Evolutionary conservation across 257 asterid species (phyloP).

Genomic region (Primulina tabacum): DNA sequence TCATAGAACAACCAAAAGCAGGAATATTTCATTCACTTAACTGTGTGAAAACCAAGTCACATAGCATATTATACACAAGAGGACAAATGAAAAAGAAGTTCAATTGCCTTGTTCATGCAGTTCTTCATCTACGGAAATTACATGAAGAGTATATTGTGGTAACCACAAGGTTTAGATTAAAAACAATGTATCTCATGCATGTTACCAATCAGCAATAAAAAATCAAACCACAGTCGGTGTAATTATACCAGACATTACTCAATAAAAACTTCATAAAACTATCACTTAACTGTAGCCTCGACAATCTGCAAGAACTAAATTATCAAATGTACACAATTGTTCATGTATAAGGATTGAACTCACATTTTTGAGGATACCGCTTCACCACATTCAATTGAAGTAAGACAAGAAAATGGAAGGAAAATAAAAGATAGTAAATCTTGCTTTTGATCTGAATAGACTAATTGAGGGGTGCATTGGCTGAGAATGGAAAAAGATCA

Average conservation of each 20-base stretch:
- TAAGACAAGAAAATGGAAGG: too few species aligned
- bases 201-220: background rate
- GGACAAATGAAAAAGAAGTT: background rate
- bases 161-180: background rate
- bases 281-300: slow-evolving; percentile 8
- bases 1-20: background rate
- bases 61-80: background rate
- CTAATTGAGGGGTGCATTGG: background rate
- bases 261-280: background rate
- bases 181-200: background rate
- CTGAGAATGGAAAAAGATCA: slow-evolving; percentile 4
- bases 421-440: background rate
- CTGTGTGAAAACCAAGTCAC: background rate
- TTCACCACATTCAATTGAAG: too few species aligned
- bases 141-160: background rate
- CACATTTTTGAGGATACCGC: too few species aligned
- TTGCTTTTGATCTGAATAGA: slow-evolving; percentile 5
- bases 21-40: background rate
- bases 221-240: background rate
- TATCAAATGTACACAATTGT: background rate
- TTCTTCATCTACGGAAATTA: background rate
- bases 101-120: background rate
- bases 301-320: background rate
- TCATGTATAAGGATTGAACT: background rate
- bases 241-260: background rate